phyloP scores from a whole-genome alignment of 495 filamentous ascomycete species.

The Penicillium samsonianum region DNA sequence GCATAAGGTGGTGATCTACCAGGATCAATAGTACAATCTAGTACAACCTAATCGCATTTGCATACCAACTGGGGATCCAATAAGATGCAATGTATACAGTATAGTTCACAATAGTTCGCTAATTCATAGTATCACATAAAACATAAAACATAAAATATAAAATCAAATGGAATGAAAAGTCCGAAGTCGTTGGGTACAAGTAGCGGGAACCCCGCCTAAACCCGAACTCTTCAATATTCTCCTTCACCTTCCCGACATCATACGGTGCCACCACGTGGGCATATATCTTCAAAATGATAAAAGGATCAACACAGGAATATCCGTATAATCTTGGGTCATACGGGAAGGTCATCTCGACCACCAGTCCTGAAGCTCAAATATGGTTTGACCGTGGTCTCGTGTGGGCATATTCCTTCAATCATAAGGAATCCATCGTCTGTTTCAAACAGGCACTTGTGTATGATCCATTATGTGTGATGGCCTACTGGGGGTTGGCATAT shows the following conservation, averaged over 20 bases:
- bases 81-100: not conserved
- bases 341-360: constrained; percentile 24
- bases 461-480: constrained; percentile 59
- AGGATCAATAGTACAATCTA: not conserved
- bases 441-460: constrained; percentile 57
- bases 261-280: not conserved
- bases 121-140: not conserved
- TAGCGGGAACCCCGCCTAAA: constrained; percentile 14
- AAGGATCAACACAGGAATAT: constrained; percentile 14
- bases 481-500: constrained; percentile 68
- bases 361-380: constrained; percentile 28
- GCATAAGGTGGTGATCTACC: not conserved
- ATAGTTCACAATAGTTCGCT: not conserved
- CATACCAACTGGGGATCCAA: not conserved
- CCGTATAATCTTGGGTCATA: constrained; percentile 25
- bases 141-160: not conserved
- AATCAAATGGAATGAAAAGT: not conserved
- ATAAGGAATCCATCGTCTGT: constrained; percentile 47
- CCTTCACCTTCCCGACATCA: constrained; percentile 9
- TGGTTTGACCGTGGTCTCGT: constrained; percentile 42
- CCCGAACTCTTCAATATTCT: constrained; percentile 6
- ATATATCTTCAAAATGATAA: not conserved
- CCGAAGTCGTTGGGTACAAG: constrained; percentile 9
- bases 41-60: not conserved
- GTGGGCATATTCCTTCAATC: constrained; percentile 43